phyloP scores from a whole-genome alignment of 768 basidiomycete genomes.

The Russula dissimulans region DNA sequence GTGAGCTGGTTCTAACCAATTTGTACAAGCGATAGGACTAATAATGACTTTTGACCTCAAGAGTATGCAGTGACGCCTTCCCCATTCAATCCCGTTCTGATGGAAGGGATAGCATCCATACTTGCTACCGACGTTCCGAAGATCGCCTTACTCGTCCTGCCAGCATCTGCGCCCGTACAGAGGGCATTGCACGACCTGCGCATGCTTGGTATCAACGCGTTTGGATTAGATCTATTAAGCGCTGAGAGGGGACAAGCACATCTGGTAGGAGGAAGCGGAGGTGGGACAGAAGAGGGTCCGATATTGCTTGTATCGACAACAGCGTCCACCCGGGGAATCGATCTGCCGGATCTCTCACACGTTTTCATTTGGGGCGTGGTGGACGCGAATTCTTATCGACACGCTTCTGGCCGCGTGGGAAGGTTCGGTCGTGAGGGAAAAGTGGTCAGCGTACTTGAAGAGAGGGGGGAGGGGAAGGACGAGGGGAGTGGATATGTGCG shows the following conservation, averaged over 20 bases:
- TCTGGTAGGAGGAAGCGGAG: slow-evolving; percentile 23
- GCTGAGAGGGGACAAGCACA: slow-evolving; percentile 36
- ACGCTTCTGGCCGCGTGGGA: slow-evolving; percentile 68
- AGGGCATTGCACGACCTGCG: slow-evolving; percentile 58
- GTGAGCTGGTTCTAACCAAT: background rate
- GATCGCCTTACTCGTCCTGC: slow-evolving; percentile 58
- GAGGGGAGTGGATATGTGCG: background rate
- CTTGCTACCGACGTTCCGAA: slow-evolving; percentile 69
- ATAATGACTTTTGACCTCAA: slow-evolving; percentile 20
- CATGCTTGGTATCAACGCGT: slow-evolving; percentile 57
- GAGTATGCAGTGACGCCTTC: slow-evolving; percentile 39
- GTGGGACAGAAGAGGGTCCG: slow-evolving; percentile 39
- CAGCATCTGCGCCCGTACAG: slow-evolving; percentile 49
- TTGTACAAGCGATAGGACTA: background rate
- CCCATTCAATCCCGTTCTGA: slow-evolving; percentile 42
- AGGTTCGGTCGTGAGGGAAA: slow-evolving; percentile 58
- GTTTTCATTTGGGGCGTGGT: slow-evolving; percentile 65
- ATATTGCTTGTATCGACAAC: slow-evolving; percentile 58
- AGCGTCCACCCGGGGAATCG: slow-evolving; percentile 64
- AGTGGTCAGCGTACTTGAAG: slow-evolving; percentile 50
- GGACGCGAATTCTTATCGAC: slow-evolving; percentile 55
- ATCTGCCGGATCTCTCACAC: slow-evolving; percentile 61
- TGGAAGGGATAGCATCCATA: slow-evolving; percentile 61
- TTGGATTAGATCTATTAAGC: slow-evolving; percentile 44
- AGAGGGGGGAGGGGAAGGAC: slow-evolving; percentile 34